Evolutionary conservation across 2,329 filamentous ascomycete genomes (phyloP), one percentile per base, ranked within the genome.

Genomic region (Penicillium sp.): DNA sequence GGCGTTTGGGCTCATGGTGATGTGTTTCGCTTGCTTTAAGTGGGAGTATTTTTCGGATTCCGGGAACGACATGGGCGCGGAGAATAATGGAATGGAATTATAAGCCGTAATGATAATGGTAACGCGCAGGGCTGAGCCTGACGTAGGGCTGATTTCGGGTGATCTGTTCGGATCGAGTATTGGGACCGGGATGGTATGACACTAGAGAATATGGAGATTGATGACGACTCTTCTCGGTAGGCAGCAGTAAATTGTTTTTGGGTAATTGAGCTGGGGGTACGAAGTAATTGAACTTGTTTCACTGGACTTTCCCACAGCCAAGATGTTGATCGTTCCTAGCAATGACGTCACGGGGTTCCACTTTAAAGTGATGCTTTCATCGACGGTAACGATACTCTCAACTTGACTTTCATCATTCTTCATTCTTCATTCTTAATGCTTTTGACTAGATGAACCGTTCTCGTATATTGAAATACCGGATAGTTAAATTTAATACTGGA

Each of bases 61-160:
- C 0, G 45, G 17, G 29, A n/a, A 38, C 1, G 51, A 42, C 48
- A 51, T 29, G 25, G 49, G 21, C 5, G 12, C 25, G 38, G 42
- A 23, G 43, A 29, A 25, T 53, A 7, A 12, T 5, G 13, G n/a
- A 10, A 1, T 19, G 12, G 17, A 6, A 45, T 53, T 44, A 12
- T 36, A 45, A 23, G 19, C 19, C 21, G 41, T 19, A 23, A 31
- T 21, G 9, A 17, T 29, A 8, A 8, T 21, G n/a, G 21, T 21
- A 17, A 38, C 23, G 5, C 36, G 42, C 60, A 62, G 59, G 64
- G 64, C 64, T 65, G 62, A 63, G 42, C n/a, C 57, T 53, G 57
- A 62, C 51, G 57, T 62, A 66, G 64, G 61, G 61, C 62, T 65
- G 63, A 60, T 33, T 33, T n/a, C 51, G 43, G 39, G 49, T 35